Evolutionary conservation across 345 rosid genomes (phyloP), one percentile per base, ranked within the genome.

Genomic region (Turritis glabra): DNA sequence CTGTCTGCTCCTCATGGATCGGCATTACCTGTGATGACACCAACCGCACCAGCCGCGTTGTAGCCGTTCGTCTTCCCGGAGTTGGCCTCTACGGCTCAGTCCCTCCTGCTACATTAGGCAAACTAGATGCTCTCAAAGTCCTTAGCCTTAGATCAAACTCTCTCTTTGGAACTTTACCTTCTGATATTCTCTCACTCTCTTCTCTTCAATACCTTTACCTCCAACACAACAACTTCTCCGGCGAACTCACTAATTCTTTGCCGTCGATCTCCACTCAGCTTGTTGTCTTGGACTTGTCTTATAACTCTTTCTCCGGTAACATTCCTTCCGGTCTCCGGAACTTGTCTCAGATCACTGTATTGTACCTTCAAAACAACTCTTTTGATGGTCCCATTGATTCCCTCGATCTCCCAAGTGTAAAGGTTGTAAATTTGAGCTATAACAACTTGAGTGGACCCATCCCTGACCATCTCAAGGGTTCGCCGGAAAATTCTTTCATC

Each of bases 101-200:
- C 26, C 89, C 97, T 0, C 51, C 77, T 13, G 74, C 83, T 35
- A 88, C 86, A 40, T 59, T 92, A 8, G 84, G 82, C 8, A 82
- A 80, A 63, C 92, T 92, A 13, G 76, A 81, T 22, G 87, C 86
- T 48, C 86, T 89, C 7, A 57, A 64, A 73, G 72, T 86, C 67
- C 85, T 92, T 38, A 89, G 97, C 74, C 87, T 92, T 64, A 76
- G 96, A 56, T 89, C 97, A 12, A 92, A 92, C 71, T 62, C 77
- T 73, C 84, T 92, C 59, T 73, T 43, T 44, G 97, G 97, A 60
- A 18, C 38, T 56, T 69, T 92, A 29, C 93, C 97, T 81, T 77
- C 86, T 44, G 93, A 83, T 79, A 71, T 92, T 14, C 64, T 85
- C 44, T 83, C 91, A 25, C 74, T 92, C 40, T 80, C 90, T 67